Base-by-base conservation (phyloP, 2,329 filamentous ascomycete genomes). In the Pseudogymnoascus pannorum region DNA sequence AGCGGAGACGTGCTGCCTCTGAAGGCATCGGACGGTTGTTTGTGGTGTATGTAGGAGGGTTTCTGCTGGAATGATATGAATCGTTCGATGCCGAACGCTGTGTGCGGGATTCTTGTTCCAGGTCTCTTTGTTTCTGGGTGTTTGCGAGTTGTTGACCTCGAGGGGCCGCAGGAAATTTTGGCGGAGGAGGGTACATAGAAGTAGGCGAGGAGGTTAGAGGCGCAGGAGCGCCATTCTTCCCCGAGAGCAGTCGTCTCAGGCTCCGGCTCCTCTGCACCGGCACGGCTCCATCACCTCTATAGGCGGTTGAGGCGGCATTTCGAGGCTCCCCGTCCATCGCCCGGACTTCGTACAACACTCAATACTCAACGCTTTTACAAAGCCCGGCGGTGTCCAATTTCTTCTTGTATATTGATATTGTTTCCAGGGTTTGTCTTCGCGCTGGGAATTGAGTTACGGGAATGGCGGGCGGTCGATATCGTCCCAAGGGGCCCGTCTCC, bases 1-100 rank as follows among this genome's bases (percentile, higher is more conserved):
- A 67, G 35, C 71, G 68, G 12, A 73, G 64, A 29, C 70, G 63
- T 11, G 69, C 71, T 12, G 70, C 71, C 38, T 73, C 71, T 3
- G 71, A 73, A 2, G 66, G 69, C 31, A 40, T 36, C 2, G 31
- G 57, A 6, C 57, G 57, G 22, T 38, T 58, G 57, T 20, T 36
- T 11, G 12, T n/a, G n/a, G 36, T 16, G 24, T 38, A 38, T 40
- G 57, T 8, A n/a, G 33, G 18, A 18, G 48, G 48, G 24, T 54
- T 54, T 31, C 26, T 9, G 26, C 14, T 31, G 26, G 48, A 20
- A 54, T 54, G 26, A 31, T 54, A 54, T 9, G 48, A 54, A 33
- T 54, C 48, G n/a, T 54, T 54, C 26, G 48, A 54, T n/a, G 48
- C 48, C 16, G 48, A 54, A 33, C 48, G 48, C 16, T 54, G 48